These are phyloP conservation scores for Ceratocystis albifundus DNA, from an alignment of 2,329 filamentous ascomycete species.

Conservation along the genomic window DNA sequence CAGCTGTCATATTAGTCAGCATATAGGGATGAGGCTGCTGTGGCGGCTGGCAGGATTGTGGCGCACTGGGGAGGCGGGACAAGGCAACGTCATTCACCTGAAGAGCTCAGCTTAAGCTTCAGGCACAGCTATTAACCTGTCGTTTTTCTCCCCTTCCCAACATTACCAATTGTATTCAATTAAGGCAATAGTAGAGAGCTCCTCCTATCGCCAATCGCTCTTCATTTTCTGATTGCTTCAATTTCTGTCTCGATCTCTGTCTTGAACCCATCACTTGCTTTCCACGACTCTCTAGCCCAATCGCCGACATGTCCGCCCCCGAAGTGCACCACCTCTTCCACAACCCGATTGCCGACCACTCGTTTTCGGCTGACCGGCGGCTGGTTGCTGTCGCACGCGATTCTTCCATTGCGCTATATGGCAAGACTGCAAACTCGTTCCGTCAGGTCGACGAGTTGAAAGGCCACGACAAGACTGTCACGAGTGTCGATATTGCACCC, in stretches of 20 bases:
- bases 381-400: slow-evolving; percentile 87
- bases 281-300: slow-evolving; percentile 26
- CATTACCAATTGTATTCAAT: not conserved
- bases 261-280: slow-evolving; percentile 25
- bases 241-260: too few relatives aligned
- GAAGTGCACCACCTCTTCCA: slow-evolving; percentile 97
- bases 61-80: not conserved
- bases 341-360: slow-evolving; percentile 91
- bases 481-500: slow-evolving; percentile 89
- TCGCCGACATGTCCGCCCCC: slow-evolving; percentile 57
- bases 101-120: slow-evolving; percentile 21
- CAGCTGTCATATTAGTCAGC: slow-evolving; percentile 22
- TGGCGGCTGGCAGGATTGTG: slow-evolving; percentile 12
- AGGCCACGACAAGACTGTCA: slow-evolving; percentile 94
- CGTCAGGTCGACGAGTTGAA: slow-evolving; percentile 83
- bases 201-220: slow-evolving; percentile 32
- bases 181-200: slow-evolving; percentile 86
- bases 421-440: slow-evolving; percentile 59
- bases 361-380: slow-evolving; percentile 84
- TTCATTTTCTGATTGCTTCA: not conserved
- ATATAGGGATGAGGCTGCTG: not conserved
- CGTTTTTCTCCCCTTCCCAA: not conserved
- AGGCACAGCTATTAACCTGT: slow-evolving; percentile 11
- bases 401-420: slow-evolving; percentile 80
- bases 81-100: slow-evolving; percentile 23